A percentile compares a stretch with the other conserved stretches of the same genome.
Evolutionary conservation across 306 rosid genomes (phyloP).

Genomic region (Geum urbanum): DNA sequence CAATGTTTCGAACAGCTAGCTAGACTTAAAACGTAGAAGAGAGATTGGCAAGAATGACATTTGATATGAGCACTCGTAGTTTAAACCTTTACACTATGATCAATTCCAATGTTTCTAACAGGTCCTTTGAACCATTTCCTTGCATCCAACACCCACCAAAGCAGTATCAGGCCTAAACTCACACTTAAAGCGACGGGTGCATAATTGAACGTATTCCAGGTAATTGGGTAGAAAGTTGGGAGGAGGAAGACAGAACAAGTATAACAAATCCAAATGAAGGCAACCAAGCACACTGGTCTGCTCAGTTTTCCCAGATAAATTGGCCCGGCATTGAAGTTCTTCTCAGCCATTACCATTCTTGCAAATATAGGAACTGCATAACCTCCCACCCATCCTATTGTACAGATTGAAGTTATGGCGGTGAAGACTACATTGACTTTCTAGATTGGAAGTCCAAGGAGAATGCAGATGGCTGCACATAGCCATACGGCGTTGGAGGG

Average conservation of each 20-base stretch:
- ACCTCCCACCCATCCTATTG: conserved; percentile 89
- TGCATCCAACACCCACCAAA: conserved; percentile 87
- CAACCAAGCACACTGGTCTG: conserved; percentile 64
- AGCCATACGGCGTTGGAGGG: conserved; percentile 90
- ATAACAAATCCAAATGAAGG: conserved; percentile 79
- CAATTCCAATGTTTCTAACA: conserved; percentile 61
- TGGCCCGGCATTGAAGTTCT: conserved; percentile 67
- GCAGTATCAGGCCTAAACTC: conserved; percentile 59
- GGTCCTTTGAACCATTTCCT: conserved; percentile 91
- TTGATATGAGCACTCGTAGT: background rate
- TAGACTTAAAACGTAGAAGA: too few species aligned
- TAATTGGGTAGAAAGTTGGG: conserved; percentile 65
- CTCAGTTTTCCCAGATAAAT: conserved; percentile 80
- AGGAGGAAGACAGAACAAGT: conserved; percentile 78
- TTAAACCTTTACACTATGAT: conserved; percentile 46
- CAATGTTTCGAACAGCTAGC: too few species aligned
- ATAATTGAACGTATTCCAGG: conserved; percentile 72
- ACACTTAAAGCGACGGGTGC: conserved; percentile 74
- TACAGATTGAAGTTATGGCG: conserved; percentile 71
- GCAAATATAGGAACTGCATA: conserved; percentile 86
- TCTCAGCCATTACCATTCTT: conserved; percentile 68
- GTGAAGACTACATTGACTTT: conserved; percentile 68
- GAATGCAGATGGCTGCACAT: conserved; percentile 71
- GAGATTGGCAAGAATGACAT: too few species aligned
- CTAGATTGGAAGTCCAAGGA: conserved; percentile 75